Conservation (phyloP, 2,329 filamentous ascomycete genomes). For the Neurospora sp. region DNA sequence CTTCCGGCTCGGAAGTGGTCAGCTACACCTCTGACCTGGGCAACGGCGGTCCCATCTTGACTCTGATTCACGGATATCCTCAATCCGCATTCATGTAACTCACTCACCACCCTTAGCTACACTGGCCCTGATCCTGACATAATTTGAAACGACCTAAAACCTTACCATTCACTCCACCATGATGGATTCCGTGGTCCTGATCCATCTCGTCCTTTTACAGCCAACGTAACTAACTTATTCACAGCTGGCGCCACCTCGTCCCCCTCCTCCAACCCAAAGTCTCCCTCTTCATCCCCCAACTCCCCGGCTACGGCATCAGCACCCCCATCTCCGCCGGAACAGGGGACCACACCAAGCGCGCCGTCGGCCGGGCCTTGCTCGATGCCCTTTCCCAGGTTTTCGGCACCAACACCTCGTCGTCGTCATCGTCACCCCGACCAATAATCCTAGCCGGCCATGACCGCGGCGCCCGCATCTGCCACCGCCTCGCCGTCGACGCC, state of each 20-base stretch:
- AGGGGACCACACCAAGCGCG: conserved; percentile 26
- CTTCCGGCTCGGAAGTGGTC: conserved; percentile 15
- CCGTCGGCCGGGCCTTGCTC: conserved; percentile 31
- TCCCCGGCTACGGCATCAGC: conserved; percentile 36
- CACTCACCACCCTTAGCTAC: not conserved
- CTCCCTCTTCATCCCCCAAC: conserved; percentile 35
- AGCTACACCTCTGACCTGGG: conserved; percentile 18
- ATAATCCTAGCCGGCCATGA: conserved; percentile 40
- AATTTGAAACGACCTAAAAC: not conserved
- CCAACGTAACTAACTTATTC: not conserved
- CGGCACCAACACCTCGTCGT: conserved; percentile 3
- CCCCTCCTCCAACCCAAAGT: conserved; percentile 26
- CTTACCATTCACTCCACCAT: not conserved
- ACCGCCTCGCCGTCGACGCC: conserved; percentile 35
- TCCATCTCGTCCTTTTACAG: too few species aligned
- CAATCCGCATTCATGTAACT: conserved; percentile 24
- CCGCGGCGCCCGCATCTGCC: conserved; percentile 37
- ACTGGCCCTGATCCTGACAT: not conserved
- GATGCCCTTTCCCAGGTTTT: conserved; percentile 27
- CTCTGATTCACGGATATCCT: conserved; percentile 35
- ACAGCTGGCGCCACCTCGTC: conserved; percentile 25
- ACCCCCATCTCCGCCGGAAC: conserved; percentile 17
- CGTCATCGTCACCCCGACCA: conserved; percentile 12
- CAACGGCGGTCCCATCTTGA: conserved; percentile 22
- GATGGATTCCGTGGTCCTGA: not conserved